Base-by-base conservation (phyloP, 2,329 filamentous ascomycete species). In the Fusarium denticulatum region DNA sequence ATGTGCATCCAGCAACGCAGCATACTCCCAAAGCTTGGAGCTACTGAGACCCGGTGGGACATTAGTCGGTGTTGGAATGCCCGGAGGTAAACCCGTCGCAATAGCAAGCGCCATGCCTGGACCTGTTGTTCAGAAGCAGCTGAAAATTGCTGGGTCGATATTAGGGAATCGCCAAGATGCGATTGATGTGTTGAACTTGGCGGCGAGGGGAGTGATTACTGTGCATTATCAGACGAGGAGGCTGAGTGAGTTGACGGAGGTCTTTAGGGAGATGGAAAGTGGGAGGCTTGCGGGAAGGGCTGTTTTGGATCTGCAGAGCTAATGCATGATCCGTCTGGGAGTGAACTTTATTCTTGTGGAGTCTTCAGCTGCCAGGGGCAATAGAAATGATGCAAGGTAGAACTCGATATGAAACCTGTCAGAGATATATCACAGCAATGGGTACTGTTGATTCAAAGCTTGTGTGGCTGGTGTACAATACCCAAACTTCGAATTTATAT, bases 221-320 rank as follows among this genome's bases (percentile, higher is more conserved):
- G 55, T 57, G 18, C 39, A 57, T 22, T 18, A 36, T 18, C 39
- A 57, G 30, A 57, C 5, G 1, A 57, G 55, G 7, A 20, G 8
- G 55, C 18, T 57, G 13, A 16, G 24, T 2, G 55, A 57, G 10
- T 34, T 57, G 10, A 47, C 55, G 1, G 7, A 57, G 0, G n/a
- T 36, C 6, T 57, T 57, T 16, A 34, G 16, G 28, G 39, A 57
- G 18, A 57, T 57, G 55, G 39, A 57, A 46, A 26, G 55, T 22
- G 55, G 55, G 16, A 18, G 39, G 2, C 11, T 57, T 10, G 18
- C n/a, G 20, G 55, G 55, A 34, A 57, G 55, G 18, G 55, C 30
- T 46, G 39, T 57, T 15, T 16, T 57, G 10, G 55, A 57, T 45
- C 30, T 57, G 20, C 39, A 57, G 37, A 56, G 15, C 53, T 56